Evolutionary conservation across 345 rosid species (phyloP).

Genomic region (Crucihimalaya himalaica): DNA sequence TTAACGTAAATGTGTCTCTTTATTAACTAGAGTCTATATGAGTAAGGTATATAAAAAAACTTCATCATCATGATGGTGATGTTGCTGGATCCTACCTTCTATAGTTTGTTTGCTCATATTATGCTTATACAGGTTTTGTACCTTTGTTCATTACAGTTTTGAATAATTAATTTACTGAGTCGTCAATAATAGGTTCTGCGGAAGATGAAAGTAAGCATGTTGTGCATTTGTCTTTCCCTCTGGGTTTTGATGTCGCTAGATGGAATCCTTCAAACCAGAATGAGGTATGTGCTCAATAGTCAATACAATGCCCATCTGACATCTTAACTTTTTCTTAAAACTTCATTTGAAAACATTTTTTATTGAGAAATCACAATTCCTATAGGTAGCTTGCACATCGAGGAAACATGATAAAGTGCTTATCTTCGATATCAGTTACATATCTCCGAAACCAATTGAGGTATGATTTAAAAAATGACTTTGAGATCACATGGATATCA

Average conservation of each 20-base stretch:
- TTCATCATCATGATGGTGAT: not conserved
- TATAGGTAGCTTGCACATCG: conserved; percentile 83
- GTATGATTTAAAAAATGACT: conserved; percentile 45
- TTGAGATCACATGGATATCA: conserved; percentile 1
- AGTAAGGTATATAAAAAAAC: not conserved
- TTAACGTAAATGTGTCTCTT: not conserved
- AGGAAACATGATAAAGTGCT: conserved; percentile 54
- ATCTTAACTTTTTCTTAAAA: not conserved
- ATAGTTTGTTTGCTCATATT: not conserved
- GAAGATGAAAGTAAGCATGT: conserved; percentile 73
- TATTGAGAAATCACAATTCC: not conserved
- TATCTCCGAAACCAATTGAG: conserved; percentile 73
- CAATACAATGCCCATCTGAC: not conserved
- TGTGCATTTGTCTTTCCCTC: conserved; percentile 60
- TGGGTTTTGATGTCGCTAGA: conserved; percentile 61
- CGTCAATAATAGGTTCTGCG: conserved; percentile 37
- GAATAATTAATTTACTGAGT: conserved; percentile 17
- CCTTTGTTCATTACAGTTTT: conserved; percentile 9
- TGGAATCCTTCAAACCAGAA: conserved; percentile 89
- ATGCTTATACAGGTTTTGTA: not conserved
- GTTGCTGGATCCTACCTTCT: not conserved
- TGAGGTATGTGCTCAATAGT: conserved; percentile 60
- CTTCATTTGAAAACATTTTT: not conserved
- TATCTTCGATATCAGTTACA: conserved; percentile 75
- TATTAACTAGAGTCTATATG: conserved; percentile 1